These are phyloP conservation scores for Clarkia xantiana DNA, from an alignment of 345 rosid genomes.

Conservation along the genomic window DNA sequence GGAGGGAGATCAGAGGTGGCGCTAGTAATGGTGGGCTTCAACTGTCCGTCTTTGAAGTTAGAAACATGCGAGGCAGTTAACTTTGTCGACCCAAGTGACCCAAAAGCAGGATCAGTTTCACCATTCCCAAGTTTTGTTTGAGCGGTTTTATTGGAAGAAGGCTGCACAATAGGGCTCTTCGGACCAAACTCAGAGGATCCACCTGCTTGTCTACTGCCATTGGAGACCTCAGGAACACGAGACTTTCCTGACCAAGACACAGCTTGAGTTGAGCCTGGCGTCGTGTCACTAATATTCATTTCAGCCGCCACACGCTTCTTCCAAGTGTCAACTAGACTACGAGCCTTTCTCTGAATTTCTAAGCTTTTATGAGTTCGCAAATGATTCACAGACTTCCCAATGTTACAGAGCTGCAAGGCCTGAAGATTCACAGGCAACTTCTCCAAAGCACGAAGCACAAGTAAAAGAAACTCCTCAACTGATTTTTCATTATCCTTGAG, in stretches of 20 bases:
- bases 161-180: constrained; percentile 32
- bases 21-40: constrained; percentile 12
- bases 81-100: constrained; percentile 43
- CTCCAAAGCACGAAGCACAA: constrained; percentile 76
- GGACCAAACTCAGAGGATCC: constrained; percentile 42
- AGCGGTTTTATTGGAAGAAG: constrained; percentile 44
- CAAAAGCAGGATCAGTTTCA: constrained; percentile 34
- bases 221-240: constrained; percentile 46
- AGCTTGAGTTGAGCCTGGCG: constrained; percentile 47
- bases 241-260: constrained; percentile 58
- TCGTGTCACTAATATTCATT: constrained; percentile 50
- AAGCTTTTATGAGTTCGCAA: constrained; percentile 59
- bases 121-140: constrained; percentile 35
- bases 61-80: constrained; percentile 31
- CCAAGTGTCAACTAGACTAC: constrained; percentile 89
- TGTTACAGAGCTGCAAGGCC: constrained; percentile 77
- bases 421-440: constrained; percentile 82
- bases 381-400: constrained; percentile 88
- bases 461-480: constrained; percentile 58
- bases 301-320: constrained; percentile 92
- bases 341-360: constrained; percentile 82
- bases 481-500: constrained; percentile 51
- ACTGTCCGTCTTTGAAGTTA: constrained; percentile 41
- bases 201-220: constrained; percentile 38
- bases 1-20: constrained; percentile 27